phyloP scores from a whole-genome alignment of 441 rosid genomes.

The Croton laevigatus region DNA sequence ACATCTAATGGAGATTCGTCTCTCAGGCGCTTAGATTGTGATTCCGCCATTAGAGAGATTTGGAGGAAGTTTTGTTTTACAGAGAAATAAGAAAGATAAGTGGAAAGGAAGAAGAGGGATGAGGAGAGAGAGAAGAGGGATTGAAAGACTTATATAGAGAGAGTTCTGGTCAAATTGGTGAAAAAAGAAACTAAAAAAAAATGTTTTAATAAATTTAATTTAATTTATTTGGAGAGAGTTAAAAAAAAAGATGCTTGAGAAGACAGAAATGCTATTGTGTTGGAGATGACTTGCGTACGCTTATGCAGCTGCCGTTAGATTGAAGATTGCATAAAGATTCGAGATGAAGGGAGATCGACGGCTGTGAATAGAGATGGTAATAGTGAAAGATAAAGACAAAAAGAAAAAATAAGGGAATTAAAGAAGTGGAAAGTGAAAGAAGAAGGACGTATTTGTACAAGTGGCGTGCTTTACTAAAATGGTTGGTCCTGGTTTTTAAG shows the following conservation, averaged over 20 bases:
- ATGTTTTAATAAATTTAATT: background rate
- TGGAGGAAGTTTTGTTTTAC: no score
- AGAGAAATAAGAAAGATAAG: background rate
- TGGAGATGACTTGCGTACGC: background rate
- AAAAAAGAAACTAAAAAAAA: conserved; percentile 8
- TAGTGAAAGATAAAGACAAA: background rate
- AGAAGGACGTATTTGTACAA: background rate
- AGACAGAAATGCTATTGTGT: conserved; percentile 4
- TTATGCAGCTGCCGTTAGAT: conserved; percentile 27
- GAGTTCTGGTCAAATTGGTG: conserved; percentile 41
- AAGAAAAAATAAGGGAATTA: background rate
- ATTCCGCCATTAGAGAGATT: conserved; percentile 43
- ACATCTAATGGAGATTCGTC: conserved; percentile 36
- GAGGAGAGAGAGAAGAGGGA: conserved; percentile 44
- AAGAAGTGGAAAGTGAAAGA: background rate
- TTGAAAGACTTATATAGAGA: conserved; percentile 48
- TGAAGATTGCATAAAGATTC: background rate
- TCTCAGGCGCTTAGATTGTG: conserved; percentile 47
- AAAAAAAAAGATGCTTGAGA: conserved; percentile 21
- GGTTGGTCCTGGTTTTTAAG: background rate
- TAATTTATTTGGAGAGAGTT: background rate
- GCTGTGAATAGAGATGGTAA: conserved; percentile 1
- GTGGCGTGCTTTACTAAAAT: background rate
- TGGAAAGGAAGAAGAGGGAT: background rate
- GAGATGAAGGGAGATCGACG: conserved; percentile 17